A percentile compares a stretch with the other conserved stretches of the same genome.
phyloP scores from a whole-genome alignment of 148 eudicot species.

The Vaccinium macrocarpon region DNA sequence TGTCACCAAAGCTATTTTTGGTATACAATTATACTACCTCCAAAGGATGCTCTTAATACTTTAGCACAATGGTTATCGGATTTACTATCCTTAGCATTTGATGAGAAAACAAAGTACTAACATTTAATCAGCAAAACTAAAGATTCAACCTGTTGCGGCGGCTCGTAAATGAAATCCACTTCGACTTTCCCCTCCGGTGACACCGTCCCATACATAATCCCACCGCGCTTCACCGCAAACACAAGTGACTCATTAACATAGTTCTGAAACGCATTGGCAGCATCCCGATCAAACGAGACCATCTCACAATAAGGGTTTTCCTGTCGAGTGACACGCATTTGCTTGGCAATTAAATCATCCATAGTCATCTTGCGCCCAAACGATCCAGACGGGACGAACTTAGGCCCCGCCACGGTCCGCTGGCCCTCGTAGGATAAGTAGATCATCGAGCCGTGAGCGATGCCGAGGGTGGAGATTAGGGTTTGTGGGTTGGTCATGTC shows the following conservation, averaged over 20 bases:
- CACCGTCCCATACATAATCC: conserved; percentile 90
- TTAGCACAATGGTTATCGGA: background rate
- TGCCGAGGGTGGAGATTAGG: conserved; percentile 37
- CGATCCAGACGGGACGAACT: conserved; percentile 63
- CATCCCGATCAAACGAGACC: conserved; percentile 82
- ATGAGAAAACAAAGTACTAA: background rate
- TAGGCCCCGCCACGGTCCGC: conserved; percentile 50
- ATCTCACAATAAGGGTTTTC: conserved; percentile 74
- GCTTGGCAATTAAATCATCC: conserved; percentile 87
- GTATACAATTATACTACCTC: too few species aligned
- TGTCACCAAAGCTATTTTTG: too few species aligned
- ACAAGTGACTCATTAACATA: conserved; percentile 75
- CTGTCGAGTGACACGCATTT: conserved; percentile 73
- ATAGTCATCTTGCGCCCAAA: conserved; percentile 92
- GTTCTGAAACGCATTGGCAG: conserved; percentile 77
- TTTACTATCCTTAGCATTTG: background rate
- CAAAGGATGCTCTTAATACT: too few species aligned
- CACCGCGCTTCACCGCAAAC: conserved; percentile 78
- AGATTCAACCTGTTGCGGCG: conserved; percentile 58
- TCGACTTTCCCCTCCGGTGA: conserved; percentile 69
- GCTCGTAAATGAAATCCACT: conserved; percentile 89
- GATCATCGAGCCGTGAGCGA: conserved; percentile 61
- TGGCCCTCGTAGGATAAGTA: conserved; percentile 68
- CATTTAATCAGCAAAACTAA: background rate
- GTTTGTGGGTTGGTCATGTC: conserved; percentile 58